Conservation (phyloP, 768 basidiomycete species). For the Tylopilus balloui region DNA sequence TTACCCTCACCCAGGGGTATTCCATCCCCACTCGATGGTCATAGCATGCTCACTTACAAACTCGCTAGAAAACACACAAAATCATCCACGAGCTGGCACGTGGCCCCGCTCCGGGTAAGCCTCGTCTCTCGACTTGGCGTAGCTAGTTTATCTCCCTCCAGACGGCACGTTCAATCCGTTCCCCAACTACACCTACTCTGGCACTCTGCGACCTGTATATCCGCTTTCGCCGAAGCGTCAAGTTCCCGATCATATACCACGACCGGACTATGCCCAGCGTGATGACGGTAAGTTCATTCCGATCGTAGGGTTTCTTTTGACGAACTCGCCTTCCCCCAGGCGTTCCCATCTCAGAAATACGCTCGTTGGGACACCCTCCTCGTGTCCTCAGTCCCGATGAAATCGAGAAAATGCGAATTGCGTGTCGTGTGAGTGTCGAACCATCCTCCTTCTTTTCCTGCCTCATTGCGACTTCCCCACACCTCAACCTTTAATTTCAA, state of each 20-base stretch:
- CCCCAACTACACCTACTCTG: conserved; percentile 72
- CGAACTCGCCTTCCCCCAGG: conserved; percentile 37
- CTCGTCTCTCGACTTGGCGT: not conserved
- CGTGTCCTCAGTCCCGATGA: conserved; percentile 66
- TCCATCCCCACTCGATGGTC: not conserved
- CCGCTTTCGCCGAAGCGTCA: conserved; percentile 75
- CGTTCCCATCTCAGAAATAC: conserved; percentile 54
- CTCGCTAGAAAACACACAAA: conserved; percentile 75
- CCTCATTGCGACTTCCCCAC: not conserved
- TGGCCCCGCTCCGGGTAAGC: conserved; percentile 21
- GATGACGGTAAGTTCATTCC: conserved; percentile 49
- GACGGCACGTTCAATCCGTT: conserved; percentile 82
- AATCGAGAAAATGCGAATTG: conserved; percentile 84
- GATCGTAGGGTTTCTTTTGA: not conserved
- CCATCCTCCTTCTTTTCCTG: not conserved
- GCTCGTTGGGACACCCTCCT: conserved; percentile 55
- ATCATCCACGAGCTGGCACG: conserved; percentile 61
- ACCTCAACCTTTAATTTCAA: conserved; percentile 1
- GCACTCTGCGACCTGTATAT: conserved; percentile 75
- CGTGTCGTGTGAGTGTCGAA: conserved; percentile 64
- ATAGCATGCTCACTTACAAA: not conserved
- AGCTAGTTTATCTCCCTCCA: conserved; percentile 24
- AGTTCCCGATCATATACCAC: conserved; percentile 78
- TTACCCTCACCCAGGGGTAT: conserved; percentile 23
- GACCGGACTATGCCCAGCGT: conserved; percentile 77